phyloP scores from a whole-genome alignment of 345 rosid species.

The Draba incana region DNA sequence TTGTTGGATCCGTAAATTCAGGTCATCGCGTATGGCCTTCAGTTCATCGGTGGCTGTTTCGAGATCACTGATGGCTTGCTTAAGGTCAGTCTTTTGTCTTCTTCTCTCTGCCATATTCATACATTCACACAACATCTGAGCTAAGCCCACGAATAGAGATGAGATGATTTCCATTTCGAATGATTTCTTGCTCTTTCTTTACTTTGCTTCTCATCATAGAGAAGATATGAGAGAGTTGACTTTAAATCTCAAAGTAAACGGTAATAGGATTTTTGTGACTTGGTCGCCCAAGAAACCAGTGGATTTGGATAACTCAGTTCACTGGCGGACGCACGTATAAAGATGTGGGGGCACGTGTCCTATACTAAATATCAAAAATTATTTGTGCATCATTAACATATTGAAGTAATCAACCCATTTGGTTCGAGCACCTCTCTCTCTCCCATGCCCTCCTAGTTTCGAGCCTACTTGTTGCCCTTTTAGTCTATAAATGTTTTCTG shows the following conservation, averaged over 20 bases:
- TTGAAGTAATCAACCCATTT: no score
- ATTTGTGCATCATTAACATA: no score
- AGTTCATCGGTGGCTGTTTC: slow-evolving; percentile 22
- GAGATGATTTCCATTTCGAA: slow-evolving; percentile 35
- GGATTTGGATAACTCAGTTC: neutral
- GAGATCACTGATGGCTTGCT: slow-evolving; percentile 34
- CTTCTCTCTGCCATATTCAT: slow-evolving; percentile 28
- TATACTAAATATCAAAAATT: no score
- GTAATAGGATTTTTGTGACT: neutral
- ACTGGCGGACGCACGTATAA: no score
- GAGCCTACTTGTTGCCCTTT: no score
- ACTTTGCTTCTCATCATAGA: slow-evolving; percentile 8
- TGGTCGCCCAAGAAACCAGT: slow-evolving; percentile 20
- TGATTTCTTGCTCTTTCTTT: slow-evolving; percentile 15
- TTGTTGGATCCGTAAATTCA: slow-evolving; percentile 19
- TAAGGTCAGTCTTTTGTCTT: slow-evolving; percentile 11
- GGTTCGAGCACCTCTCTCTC: no score
- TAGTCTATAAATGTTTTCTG: no score
- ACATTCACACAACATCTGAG: slow-evolving; percentile 35
- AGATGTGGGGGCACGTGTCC: no score
- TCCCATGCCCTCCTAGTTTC: no score
- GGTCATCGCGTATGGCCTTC: slow-evolving; percentile 40
- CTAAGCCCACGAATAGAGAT: slow-evolving; percentile 28
- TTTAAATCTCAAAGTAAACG: slow-evolving; percentile 23
- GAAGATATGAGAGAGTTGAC: slow-evolving; percentile 14